These are phyloP conservation scores for Lichtheimia hyalospora DNA, from an alignment of 371 early-diverging fungal genomes.

Conservation along the genomic window DNA sequence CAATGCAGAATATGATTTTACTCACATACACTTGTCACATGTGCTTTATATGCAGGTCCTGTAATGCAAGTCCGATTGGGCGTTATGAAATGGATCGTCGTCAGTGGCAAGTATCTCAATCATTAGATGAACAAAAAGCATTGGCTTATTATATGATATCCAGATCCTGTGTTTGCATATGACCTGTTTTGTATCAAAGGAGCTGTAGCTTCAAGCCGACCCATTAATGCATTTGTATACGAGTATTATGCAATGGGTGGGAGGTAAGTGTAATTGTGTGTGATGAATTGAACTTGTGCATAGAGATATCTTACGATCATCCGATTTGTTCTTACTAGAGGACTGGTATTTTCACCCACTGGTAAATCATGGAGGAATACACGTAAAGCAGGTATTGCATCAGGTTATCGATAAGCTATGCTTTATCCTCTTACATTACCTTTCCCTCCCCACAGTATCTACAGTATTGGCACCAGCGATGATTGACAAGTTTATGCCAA, in stretches of 20 bases:
- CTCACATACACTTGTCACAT: no score
- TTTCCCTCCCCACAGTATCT: no score
- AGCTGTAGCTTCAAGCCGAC: conserved; percentile 10
- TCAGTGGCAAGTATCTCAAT: not conserved
- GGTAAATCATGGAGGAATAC: conserved; percentile 14
- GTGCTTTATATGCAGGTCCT: conserved; percentile 2
- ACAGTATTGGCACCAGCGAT: no score
- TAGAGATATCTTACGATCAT: not conserved
- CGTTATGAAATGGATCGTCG: conserved; percentile 16
- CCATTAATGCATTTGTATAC: conserved; percentile 7
- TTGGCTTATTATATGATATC: no score
- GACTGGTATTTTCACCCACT: conserved; percentile 7
- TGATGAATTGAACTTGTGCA: no score
- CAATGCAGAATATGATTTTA: not conserved
- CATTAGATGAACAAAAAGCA: no score
- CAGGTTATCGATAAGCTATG: no score
- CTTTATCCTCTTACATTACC: no score
- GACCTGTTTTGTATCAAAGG: conserved; percentile 18
- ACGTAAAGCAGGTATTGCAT: conserved; percentile 8
- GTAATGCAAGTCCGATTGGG: conserved; percentile 24
- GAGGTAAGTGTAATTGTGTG: conserved; percentile 5
- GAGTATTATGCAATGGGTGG: conserved; percentile 15
- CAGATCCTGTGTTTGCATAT: conserved; percentile 19
- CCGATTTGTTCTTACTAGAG: conserved; percentile 3
- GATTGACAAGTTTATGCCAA: not conserved